Percentiles rank a stretch among this genome's conserved stretches.
These are phyloP conservation scores for Chlorencoelia australis DNA, from an alignment of 2,329 filamentous ascomycete genomes.

Conservation along the genomic window DNA sequence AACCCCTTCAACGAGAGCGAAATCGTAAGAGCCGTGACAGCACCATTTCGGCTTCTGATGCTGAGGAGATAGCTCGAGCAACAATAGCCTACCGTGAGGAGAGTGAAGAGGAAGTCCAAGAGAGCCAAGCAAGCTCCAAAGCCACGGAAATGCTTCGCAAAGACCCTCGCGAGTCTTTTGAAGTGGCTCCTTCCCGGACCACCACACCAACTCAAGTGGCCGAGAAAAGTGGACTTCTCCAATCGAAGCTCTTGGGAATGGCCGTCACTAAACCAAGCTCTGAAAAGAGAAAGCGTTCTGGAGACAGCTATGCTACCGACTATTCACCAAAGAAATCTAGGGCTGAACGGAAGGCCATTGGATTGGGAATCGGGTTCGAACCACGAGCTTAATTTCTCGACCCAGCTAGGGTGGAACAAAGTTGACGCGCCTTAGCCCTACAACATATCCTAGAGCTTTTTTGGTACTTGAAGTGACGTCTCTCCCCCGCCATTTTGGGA, in stretches of 20 bases:
- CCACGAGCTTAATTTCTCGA: constrained; percentile 5
- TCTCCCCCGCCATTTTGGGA: too few relatives aligned
- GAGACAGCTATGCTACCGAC: constrained; percentile 9
- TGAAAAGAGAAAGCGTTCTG: constrained; percentile 26
- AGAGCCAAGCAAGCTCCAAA: constrained; percentile 68
- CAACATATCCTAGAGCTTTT: too few relatives aligned
- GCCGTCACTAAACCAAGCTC: constrained; percentile 43
- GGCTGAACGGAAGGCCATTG: constrained; percentile 35
- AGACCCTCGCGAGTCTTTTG: constrained; percentile 34
- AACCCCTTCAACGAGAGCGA: constrained; percentile 42
- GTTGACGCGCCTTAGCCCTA: too few relatives aligned
- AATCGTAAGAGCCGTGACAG: constrained; percentile 69
- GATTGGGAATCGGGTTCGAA: constrained; percentile 41
- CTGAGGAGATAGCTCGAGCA: constrained; percentile 43
- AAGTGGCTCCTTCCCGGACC: constrained; percentile 22
- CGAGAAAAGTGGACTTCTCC: constrained; percentile 35
- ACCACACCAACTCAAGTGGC: constrained; percentile 31
- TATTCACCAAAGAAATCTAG: constrained; percentile 38
- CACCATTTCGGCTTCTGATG: constrained; percentile 64
- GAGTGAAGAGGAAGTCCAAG: constrained; percentile 50
- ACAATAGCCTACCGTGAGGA: constrained; percentile 29
- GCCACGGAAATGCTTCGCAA: constrained; percentile 66
- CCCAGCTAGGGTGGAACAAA: too few relatives aligned
- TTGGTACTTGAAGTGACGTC: too few relatives aligned
- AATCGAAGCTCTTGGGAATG: constrained; percentile 52